These are phyloP conservation scores for Venturia pyrina DNA, from an alignment of 2,329 filamentous ascomycete genomes.

Conservation along the genomic window DNA sequence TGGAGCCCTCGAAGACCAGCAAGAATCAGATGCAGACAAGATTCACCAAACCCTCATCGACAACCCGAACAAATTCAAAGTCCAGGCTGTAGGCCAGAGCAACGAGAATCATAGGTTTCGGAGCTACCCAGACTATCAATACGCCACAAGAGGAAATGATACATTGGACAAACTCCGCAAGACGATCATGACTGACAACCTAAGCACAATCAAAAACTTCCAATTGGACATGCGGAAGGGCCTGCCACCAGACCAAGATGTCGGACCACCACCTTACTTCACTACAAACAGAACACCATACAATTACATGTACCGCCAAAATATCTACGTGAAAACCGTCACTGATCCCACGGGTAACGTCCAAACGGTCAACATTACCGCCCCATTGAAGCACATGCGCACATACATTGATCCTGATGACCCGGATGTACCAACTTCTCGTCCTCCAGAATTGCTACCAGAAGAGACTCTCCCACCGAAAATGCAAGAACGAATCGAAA, in stretches of 20 bases:
- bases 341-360: constrained; percentile 40
- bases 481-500: constrained; percentile 53
- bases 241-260: constrained; percentile 7
- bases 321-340: constrained; percentile 60
- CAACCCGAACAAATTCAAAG: constrained; percentile 55
- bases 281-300: constrained; percentile 16
- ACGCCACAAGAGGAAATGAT: constrained; percentile 55
- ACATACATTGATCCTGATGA: constrained; percentile 52
- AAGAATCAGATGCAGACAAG: constrained; percentile 17
- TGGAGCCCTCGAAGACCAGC: neutral
- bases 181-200: constrained; percentile 18
- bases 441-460: constrained; percentile 46
- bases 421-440: constrained; percentile 49
- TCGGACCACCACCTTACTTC: constrained; percentile 11
- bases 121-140: constrained; percentile 71
- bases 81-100: constrained; percentile 63
- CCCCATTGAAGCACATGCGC: constrained; percentile 43
- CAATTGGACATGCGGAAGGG: constrained; percentile 4
- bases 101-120: constrained; percentile 80
- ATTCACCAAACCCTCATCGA: constrained; percentile 59
- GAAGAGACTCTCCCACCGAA: constrained; percentile 42
- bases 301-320: constrained; percentile 72
- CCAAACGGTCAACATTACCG: constrained; percentile 15
- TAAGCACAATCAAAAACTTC: constrained; percentile 6
- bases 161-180: constrained; percentile 65